These are phyloP conservation scores for Didymella glomerata DNA, from an alignment of 2,329 filamentous ascomycete genomes.

Conservation along the genomic window DNA sequence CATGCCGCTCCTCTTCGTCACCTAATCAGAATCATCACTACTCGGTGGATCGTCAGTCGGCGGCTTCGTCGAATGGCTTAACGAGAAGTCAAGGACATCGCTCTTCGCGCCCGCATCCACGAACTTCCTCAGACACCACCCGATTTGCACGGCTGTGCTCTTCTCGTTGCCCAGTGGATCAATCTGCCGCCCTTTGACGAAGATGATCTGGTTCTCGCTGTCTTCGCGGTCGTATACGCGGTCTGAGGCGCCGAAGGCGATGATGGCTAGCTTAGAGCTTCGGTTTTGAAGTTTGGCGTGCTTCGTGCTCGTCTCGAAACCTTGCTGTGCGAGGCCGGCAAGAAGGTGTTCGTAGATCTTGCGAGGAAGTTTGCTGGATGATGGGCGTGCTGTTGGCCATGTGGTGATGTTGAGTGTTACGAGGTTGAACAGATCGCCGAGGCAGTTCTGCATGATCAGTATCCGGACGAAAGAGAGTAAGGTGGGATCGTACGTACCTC, in stretches of 20 bases:
- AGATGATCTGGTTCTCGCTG: constrained; percentile 57
- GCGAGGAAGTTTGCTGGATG: constrained; percentile 52
- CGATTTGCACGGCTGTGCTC: constrained; percentile 55
- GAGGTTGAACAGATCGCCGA: constrained; percentile 52
- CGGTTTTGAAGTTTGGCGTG: constrained; percentile 41
- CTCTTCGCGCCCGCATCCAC: constrained; percentile 55
- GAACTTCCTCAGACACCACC: constrained; percentile 57
- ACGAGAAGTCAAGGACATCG: constrained; percentile 57
- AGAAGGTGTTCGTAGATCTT: constrained; percentile 58
- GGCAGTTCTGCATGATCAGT: constrained; percentile 40
- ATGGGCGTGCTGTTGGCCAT: constrained; percentile 57
- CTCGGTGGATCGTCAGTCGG: constrained; percentile 48
- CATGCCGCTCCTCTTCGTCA: constrained; percentile 12
- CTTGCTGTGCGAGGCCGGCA: constrained; percentile 51
- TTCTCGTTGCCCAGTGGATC: constrained; percentile 54
- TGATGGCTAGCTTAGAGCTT: constrained; percentile 53
- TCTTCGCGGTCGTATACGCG: constrained; percentile 59
- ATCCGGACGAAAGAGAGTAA: not conserved
- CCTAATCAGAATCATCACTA: constrained; percentile 46
- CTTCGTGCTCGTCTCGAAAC: constrained; percentile 44
- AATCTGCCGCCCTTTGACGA: constrained; percentile 54
- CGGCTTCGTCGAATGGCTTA: constrained; percentile 49
- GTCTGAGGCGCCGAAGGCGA: constrained; percentile 58
- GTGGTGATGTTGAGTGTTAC: constrained; percentile 59
- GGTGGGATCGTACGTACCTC: constrained; percentile 41